phyloP scores from a whole-genome alignment of 2,329 filamentous ascomycete genomes.

The Chalaropsis ovoidea region DNA sequence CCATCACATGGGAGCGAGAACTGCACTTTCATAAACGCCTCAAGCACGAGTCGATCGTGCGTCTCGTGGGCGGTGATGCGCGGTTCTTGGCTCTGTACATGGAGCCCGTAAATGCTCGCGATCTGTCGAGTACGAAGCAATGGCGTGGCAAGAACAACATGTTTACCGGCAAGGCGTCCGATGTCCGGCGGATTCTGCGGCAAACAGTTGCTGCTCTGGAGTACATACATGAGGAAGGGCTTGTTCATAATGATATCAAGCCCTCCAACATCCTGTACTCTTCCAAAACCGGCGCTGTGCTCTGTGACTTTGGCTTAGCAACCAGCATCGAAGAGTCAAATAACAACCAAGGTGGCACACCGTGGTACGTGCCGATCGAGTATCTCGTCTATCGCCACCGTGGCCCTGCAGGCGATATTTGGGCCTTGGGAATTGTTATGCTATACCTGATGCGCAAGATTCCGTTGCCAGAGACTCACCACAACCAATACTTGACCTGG shows the following conservation, averaged over 20 bases:
- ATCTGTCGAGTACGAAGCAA: conserved; percentile 40
- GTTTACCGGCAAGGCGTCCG: conserved; percentile 42
- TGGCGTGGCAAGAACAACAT: conserved; percentile 44
- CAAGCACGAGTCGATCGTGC: conserved; percentile 48
- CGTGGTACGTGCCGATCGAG: conserved; percentile 53
- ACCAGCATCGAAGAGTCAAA: conserved; percentile 38
- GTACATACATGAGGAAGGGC: conserved; percentile 45
- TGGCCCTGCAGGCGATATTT: conserved; percentile 47
- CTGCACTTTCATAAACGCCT: conserved; percentile 47
- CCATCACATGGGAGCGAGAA: conserved; percentile 51
- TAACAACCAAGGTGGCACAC: conserved; percentile 46
- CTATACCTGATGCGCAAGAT: conserved; percentile 49
- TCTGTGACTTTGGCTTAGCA: conserved; percentile 52
- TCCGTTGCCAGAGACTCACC: conserved; percentile 40
- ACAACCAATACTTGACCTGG: conserved; percentile 26
- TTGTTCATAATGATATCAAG: conserved; percentile 54
- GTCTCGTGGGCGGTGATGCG: conserved; percentile 49
- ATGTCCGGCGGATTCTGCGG: conserved; percentile 44
- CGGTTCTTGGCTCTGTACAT: conserved; percentile 51
- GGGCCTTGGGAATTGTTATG: conserved; percentile 52
- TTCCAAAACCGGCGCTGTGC: conserved; percentile 46
- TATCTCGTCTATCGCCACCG: conserved; percentile 47
- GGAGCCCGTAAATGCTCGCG: conserved; percentile 50
- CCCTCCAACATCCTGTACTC: conserved; percentile 53
- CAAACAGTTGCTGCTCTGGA: conserved; percentile 46